Evolutionary conservation across 148 eudicot genomes (phyloP).

Genomic region (Camellia lanceoleosa): DNA sequence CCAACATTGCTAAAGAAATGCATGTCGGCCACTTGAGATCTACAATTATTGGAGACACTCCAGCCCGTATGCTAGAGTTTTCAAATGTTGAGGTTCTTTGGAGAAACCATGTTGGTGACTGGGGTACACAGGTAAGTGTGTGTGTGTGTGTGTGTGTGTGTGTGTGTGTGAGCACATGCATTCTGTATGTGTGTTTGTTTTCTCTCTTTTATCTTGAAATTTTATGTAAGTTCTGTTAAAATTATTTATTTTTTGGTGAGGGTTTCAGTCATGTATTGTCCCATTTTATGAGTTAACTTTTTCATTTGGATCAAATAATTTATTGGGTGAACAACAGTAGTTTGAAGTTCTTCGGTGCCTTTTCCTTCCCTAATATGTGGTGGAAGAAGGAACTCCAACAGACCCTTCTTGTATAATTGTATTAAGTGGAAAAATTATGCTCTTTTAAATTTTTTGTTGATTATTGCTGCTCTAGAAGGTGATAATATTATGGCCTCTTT

Average conservation of each 20-base stretch:
- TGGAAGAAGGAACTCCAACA: no score
- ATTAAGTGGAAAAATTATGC: no score
- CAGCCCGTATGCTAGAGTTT: slow-evolving; percentile 91
- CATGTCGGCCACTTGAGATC: slow-evolving; percentile 97
- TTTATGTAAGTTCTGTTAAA: no score
- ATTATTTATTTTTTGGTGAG: no score
- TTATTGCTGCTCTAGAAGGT: no score
- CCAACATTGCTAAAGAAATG: slow-evolving; percentile 99
- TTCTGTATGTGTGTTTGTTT: background rate
- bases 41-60: slow-evolving; percentile 88
- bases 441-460: no score
- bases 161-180: background rate
- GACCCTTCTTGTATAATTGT: no score
- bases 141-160: background rate
- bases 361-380: no score
- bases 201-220: background rate
- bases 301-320: background rate
- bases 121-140: slow-evolving; percentile 88
- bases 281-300: background rate
- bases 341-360: no score
- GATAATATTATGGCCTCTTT: no score
- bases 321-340: no score
- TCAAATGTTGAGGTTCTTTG: slow-evolving; percentile 85
- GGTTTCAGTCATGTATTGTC: no score
- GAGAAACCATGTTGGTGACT: slow-evolving; percentile 98